Evolutionary conservation across 2,329 filamentous ascomycete genomes (phyloP).

Genomic region (Pseudogymnoascus sp.): DNA sequence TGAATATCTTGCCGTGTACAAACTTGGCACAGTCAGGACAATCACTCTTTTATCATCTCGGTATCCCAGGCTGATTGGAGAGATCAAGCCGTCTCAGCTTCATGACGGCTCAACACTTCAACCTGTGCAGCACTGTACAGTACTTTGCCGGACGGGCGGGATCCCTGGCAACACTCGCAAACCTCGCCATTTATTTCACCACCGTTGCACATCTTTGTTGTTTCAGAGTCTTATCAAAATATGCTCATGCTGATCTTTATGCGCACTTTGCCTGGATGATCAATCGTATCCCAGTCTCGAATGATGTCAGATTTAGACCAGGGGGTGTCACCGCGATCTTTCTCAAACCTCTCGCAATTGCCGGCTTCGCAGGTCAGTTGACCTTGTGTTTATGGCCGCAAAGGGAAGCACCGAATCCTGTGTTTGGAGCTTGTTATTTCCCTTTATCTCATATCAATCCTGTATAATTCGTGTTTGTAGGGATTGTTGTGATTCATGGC

Average conservation of each 20-base stretch:
- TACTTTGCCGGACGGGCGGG: background rate
- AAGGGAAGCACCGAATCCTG: background rate
- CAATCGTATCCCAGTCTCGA: background rate
- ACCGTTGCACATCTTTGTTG: slow-evolving; percentile 5
- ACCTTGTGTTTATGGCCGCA: background rate
- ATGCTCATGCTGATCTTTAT: background rate
- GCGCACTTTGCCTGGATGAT: background rate
- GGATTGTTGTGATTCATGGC: background rate
- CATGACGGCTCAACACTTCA: background rate
- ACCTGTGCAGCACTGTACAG: background rate
- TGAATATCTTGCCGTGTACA: slow-evolving; percentile 4
- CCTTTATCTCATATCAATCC: background rate
- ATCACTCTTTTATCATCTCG: slow-evolving; percentile 1
- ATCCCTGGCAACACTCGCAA: background rate
- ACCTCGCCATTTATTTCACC: slow-evolving; percentile 1
- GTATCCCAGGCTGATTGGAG: slow-evolving; percentile 4
- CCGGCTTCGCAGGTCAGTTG: background rate
- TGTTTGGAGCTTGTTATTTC: background rate
- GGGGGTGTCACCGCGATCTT: background rate
- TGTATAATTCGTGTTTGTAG: background rate
- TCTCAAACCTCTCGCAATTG: background rate
- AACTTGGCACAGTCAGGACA: background rate
- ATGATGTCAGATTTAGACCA: slow-evolving; percentile 5
- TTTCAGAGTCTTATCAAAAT: slow-evolving; percentile 7
- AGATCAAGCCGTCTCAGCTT: background rate